phyloP scores from a whole-genome alignment of 192 early-diverging fungal genomes.

The Coemansia sp. region DNA sequence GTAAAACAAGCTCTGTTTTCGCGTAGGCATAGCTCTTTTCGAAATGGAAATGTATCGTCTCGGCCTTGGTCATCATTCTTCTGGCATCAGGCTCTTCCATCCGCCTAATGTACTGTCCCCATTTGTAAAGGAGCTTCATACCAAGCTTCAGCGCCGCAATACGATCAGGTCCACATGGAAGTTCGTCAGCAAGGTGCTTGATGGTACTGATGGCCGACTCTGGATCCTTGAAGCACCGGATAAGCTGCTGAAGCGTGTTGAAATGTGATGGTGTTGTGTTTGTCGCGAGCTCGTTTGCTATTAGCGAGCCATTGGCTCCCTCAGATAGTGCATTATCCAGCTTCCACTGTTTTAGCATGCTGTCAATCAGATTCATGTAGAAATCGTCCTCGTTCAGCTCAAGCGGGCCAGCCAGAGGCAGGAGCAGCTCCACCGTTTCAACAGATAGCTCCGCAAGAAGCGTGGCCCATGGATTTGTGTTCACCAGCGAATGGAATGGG shows the following conservation, averaged over 20 bases:
- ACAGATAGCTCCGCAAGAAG: slow-evolving; percentile 60
- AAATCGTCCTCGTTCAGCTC: slow-evolving; percentile 63
- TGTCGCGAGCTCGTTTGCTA: slow-evolving; percentile 22
- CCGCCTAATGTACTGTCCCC: slow-evolving; percentile 52
- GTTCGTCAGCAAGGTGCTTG: slow-evolving; percentile 58
- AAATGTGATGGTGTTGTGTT: slow-evolving; percentile 43
- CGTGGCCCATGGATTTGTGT: slow-evolving; percentile 51
- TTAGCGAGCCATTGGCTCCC: not conserved
- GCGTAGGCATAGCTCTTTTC: slow-evolving; percentile 39
- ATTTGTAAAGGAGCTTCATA: slow-evolving; percentile 46
- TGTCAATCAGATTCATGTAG: slow-evolving; percentile 65
- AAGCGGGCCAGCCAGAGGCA: slow-evolving; percentile 61
- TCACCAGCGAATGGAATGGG: slow-evolving; percentile 64
- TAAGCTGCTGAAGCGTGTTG: slow-evolving; percentile 59
- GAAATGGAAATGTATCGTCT: slow-evolving; percentile 42
- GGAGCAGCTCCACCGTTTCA: slow-evolving; percentile 57
- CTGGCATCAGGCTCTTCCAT: slow-evolving; percentile 34
- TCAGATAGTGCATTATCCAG: not conserved
- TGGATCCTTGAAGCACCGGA: slow-evolving; percentile 59
- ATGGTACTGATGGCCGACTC: slow-evolving; percentile 58
- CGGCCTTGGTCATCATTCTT: slow-evolving; percentile 35
- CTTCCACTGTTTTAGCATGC: slow-evolving; percentile 50
- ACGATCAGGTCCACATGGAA: slow-evolving; percentile 65
- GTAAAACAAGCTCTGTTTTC: slow-evolving; percentile 27
- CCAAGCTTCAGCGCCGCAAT: slow-evolving; percentile 64